These are phyloP conservation scores for Chalciporus chontae DNA, from an alignment of 768 basidiomycete genomes.

Conservation along the genomic window DNA sequence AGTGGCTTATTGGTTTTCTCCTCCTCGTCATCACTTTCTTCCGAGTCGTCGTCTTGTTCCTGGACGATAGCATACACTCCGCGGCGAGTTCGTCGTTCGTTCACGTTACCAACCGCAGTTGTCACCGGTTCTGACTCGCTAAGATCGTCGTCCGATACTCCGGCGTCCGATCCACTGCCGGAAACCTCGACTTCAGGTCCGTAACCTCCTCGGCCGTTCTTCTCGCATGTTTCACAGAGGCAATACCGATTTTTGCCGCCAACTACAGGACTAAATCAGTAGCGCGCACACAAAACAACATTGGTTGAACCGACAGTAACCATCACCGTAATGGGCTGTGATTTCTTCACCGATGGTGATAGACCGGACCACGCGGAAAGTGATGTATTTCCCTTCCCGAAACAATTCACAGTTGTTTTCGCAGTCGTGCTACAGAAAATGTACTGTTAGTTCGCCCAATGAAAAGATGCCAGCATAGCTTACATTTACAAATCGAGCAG, in stretches of 20 bases:
- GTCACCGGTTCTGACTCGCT: constrained; percentile 43
- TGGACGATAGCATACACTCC: constrained; percentile 75
- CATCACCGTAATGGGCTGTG: constrained; percentile 87
- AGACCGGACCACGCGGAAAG: constrained; percentile 76
- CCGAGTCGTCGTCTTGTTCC: constrained; percentile 56
- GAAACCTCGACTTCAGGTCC: constrained; percentile 46
- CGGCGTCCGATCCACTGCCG: constrained; percentile 47
- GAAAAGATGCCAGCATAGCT: constrained; percentile 30
- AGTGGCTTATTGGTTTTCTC: constrained; percentile 46
- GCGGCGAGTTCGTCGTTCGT: constrained; percentile 76
- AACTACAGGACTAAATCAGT: constrained; percentile 43
- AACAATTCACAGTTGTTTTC: constrained; percentile 87
- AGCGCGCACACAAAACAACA: constrained; percentile 17
- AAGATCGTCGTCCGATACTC: constrained; percentile 31
- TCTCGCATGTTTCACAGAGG: constrained; percentile 85
- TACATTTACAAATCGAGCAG: constrained; percentile 90
- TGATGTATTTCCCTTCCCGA: constrained; percentile 86
- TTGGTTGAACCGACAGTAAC: constrained; percentile 66
- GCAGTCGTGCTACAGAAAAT: constrained; percentile 71
- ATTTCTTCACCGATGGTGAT: constrained; percentile 83
- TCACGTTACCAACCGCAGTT: constrained; percentile 56
- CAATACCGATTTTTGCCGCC: constrained; percentile 71
- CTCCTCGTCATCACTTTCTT: constrained; percentile 56
- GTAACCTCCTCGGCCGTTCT: constrained; percentile 71
- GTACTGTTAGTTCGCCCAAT: neutral